A percentile compares a stretch with the other conserved stretches of the same genome.
Evolutionary conservation across 108 stramenopile genomes (phyloP).

Genomic region (Pseudonitzschia multistriata): DNA sequence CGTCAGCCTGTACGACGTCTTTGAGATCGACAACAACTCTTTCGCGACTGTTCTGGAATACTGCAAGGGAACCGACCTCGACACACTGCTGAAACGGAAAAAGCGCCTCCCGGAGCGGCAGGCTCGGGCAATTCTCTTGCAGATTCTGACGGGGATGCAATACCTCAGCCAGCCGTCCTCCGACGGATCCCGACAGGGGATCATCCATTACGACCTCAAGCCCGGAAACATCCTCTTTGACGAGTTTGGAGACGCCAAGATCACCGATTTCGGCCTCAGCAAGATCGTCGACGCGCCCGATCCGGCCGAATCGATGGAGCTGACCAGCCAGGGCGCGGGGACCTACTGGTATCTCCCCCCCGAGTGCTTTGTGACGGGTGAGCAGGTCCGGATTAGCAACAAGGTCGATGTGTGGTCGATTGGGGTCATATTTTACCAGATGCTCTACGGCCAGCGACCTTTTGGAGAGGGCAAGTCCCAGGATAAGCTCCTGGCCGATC

Average conservation of each 20-base stretch:
- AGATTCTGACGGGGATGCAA: slow-evolving; percentile 92
- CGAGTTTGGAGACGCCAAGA: slow-evolving; percentile 92
- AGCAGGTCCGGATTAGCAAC: slow-evolving; percentile 83
- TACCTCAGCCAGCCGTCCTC: slow-evolving; percentile 89
- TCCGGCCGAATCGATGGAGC: slow-evolving; percentile 91
- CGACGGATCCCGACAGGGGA: slow-evolving; percentile 81
- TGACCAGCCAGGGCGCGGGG: slow-evolving; percentile 98
- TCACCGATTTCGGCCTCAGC: slow-evolving; percentile 98
- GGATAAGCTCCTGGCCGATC: slow-evolving; percentile 82
- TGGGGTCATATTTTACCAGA: slow-evolving; percentile 99
- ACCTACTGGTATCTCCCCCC: slow-evolving; percentile 99
- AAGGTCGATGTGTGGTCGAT: slow-evolving; percentile 99
- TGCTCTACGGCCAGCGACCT: slow-evolving; percentile 95
- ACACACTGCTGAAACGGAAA: slow-evolving; percentile 80
- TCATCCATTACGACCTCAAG: slow-evolving; percentile 99
- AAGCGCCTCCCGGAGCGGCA: slow-evolving; percentile 87
- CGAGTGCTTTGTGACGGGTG: slow-evolving; percentile 92
- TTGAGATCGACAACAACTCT: slow-evolving; percentile 95
- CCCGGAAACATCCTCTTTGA: slow-evolving; percentile 96
- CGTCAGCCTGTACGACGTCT: slow-evolving; percentile 95
- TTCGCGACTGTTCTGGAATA: slow-evolving; percentile 98
- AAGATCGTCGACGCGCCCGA: slow-evolving; percentile 86
- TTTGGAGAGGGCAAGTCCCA: slow-evolving; percentile 98
- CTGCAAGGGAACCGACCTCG: slow-evolving; percentile 94
- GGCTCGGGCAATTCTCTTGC: slow-evolving; percentile 89